These are phyloP conservation scores for Omphalea diandra DNA, from an alignment of 441 rosid genomes.

Conservation along the genomic window DNA sequence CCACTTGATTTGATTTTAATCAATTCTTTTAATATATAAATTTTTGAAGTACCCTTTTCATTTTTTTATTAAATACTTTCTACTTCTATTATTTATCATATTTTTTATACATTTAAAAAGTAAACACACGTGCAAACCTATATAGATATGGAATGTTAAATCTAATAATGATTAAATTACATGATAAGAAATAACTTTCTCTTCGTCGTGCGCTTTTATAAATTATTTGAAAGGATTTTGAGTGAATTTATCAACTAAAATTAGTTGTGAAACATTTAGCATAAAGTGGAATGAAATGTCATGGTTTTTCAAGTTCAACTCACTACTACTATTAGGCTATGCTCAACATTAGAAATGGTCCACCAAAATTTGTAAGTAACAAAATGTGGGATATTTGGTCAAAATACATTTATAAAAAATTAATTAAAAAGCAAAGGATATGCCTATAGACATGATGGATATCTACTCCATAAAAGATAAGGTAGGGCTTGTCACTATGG, in stretches of 20 bases:
- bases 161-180: neutral
- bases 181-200: neutral
- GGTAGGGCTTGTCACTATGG: slow-evolving; percentile 17
- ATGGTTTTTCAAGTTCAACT: slow-evolving; percentile 14
- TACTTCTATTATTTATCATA: too few species aligned
- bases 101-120: too few species aligned
- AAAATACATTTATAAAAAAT: neutral
- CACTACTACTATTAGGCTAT: neutral
- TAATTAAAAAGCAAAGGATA: neutral
- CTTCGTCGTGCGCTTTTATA: neutral
- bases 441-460: slow-evolving; percentile 16
- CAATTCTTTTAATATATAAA: too few species aligned
- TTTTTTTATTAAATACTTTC: too few species aligned
- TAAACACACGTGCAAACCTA: too few species aligned
- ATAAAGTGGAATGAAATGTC: slow-evolving; percentile 1
- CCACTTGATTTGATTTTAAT: too few species aligned
- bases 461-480: slow-evolving; percentile 10
- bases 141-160: neutral
- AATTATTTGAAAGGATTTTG: neutral
- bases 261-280: neutral
- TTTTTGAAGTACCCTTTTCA: too few species aligned
- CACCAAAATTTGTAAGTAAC: slow-evolving; percentile 11
- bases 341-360: slow-evolving; percentile 8
- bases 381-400: neutral
- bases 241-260: neutral